phyloP scores from a whole-genome alignment of 2,329 filamentous ascomycete genomes.

The Colletotrichum sublineola region DNA sequence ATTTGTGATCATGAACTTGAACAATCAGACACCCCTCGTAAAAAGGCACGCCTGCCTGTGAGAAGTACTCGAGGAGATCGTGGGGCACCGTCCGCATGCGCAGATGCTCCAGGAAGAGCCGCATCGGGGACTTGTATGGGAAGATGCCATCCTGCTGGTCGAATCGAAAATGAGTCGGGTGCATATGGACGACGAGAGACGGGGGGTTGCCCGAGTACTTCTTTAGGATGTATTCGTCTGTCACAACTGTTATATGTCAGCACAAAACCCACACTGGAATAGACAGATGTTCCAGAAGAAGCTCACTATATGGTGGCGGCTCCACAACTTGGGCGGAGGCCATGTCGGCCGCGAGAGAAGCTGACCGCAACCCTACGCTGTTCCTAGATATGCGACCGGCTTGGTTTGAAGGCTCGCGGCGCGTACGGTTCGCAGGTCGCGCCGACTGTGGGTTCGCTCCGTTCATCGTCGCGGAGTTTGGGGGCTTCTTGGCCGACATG shows the following conservation, averaged over 20 bases:
- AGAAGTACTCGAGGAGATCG: slow-evolving; percentile 85
- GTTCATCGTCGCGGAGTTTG: slow-evolving; percentile 57
- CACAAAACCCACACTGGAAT: slow-evolving; percentile 21
- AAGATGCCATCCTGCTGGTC: slow-evolving; percentile 95
- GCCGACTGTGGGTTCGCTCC: slow-evolving; percentile 57
- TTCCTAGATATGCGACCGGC: slow-evolving; percentile 64
- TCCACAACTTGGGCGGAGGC: slow-evolving; percentile 54
- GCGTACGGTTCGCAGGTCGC: slow-evolving; percentile 68
- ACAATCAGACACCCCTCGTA: slow-evolving; percentile 98
- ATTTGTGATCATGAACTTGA: slow-evolving; percentile 90
- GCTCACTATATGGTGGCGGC: slow-evolving; percentile 67
- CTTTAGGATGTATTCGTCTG: slow-evolving; percentile 82
- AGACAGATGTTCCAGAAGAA: neutral
- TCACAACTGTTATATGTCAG: slow-evolving; percentile 70
- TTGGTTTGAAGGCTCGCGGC: slow-evolving; percentile 67
- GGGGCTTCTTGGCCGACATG: slow-evolving; percentile 68
- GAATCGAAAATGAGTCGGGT: slow-evolving; percentile 89
- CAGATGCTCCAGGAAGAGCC: slow-evolving; percentile 82
- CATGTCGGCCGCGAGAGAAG: slow-evolving; percentile 61
- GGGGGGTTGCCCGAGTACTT: slow-evolving; percentile 83
- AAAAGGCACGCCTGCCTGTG: slow-evolving; percentile 79
- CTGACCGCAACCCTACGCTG: slow-evolving; percentile 64
- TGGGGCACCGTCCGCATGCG: slow-evolving; percentile 84
- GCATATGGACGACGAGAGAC: slow-evolving; percentile 88
- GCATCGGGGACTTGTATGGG: slow-evolving; percentile 93